Evolutionary conservation across 2,329 filamentous ascomycete genomes (phyloP), one percentile per base, ranked within the genome.

Genomic region (Elsinoe perseae): DNA sequence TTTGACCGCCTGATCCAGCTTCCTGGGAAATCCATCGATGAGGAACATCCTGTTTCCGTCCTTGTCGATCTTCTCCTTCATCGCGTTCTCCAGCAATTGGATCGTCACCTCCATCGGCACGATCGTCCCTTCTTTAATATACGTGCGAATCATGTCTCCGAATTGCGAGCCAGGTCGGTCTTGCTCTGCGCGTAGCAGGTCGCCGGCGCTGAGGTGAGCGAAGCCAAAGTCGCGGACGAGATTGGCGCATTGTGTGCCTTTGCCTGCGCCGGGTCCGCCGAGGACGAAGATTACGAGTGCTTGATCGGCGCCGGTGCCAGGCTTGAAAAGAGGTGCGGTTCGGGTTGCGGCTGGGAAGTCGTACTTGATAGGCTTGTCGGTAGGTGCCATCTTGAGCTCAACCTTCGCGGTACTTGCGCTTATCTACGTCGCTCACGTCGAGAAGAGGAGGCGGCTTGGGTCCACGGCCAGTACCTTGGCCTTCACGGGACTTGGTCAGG

Each of bases 91-190:
- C 42, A 98, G 81, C 32, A 98, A 76, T 66, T 91, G 86, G 58
- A 98, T 86, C 4, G 93, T 98, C 52, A 97, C 90, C 72, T 97
- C 92, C 89, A 95, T 95, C n/a, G 93, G 93, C 61, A 98, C 93
- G 71, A 98, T 98, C 64, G 84, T 84, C 58, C 93, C 93, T 70
- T 98, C 86, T 68, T 86, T 88, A 78, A 98, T 98, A 76, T 93
- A 91, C 64, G 86, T 81, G 70, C 86, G 86, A 80, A 98, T 98
- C 75, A 97, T 80, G 62, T 90, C 83, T 69, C 93, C 93, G 70
- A 95, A 97, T 72, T 96, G 79, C 62, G 84, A 89, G 57, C 89
- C 91, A 0, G 82, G 80, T 3, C 92, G 87, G 67, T 92, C 80
- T 75, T 97, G 93, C 76, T 98, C 93, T 61, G 89, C 91, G 59